phyloP scores from a whole-genome alignment of 306 rosid species.

The Carpinus viminea region DNA sequence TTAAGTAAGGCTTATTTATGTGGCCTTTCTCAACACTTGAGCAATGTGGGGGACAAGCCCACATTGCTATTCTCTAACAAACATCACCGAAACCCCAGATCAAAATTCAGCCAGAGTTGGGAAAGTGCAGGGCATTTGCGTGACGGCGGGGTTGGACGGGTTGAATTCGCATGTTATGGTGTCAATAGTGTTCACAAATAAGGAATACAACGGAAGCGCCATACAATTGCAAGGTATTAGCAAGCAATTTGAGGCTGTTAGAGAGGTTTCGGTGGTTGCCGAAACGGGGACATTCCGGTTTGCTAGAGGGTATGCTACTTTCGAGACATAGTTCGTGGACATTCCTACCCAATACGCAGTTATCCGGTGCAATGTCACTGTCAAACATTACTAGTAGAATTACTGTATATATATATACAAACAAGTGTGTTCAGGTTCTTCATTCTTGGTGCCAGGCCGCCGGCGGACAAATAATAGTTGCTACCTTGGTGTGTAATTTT shows the following conservation, averaged over 20 bases:
- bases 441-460: no score
- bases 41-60: no score
- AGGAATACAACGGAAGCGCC: constrained; percentile 22
- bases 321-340: not conserved
- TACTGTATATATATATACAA: no score
- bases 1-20: no score
- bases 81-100: constrained; percentile 23
- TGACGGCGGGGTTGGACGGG: constrained; percentile 24
- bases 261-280: not conserved
- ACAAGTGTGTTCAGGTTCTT: no score
- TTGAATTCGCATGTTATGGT: constrained; percentile 1
- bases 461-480: no score
- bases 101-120: constrained; percentile 13
- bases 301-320: constrained; percentile 1
- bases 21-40: no score
- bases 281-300: constrained; percentile 19
- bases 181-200: constrained; percentile 32
- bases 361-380: constrained; percentile 8
- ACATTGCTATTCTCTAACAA: no score
- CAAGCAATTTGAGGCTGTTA: constrained; percentile 4
- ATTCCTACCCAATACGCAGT: not conserved
- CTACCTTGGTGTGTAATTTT: no score
- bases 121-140: constrained; percentile 23
- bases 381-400: not conserved
- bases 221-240: constrained; percentile 21